Base-by-base conservation (phyloP, 176 grass and related monocot genomes). In the Juncus inflexus region DNA sequence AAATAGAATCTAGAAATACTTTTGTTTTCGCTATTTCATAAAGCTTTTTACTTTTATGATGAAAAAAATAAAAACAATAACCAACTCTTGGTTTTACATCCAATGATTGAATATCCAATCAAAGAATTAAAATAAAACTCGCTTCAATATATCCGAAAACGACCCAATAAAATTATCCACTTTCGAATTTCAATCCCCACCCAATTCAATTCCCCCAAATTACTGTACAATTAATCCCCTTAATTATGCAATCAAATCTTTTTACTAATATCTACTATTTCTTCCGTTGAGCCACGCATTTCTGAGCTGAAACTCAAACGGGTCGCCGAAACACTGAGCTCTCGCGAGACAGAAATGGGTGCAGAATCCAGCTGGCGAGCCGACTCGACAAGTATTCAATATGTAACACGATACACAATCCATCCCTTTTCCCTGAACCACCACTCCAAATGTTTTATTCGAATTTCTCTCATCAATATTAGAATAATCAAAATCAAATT, bases 261-360 rank as follows among this genome's bases (percentile, higher is more conserved):
- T 10, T 54, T 40, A 41, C 15, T 67, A 58, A 36, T 58, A 58
- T 2, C 42, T 16, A 14, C 3, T 55, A 28, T 39, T 71, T 52
- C 52, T 11, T 41, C n/a, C 4, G n/a, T 59, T 7, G 37, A 96
- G 66, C 92, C 92, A 96, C 2, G 77, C 82, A 55, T 83, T 89
- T 63, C 73, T 77, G 58, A 96, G 69, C 72, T 96, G 92, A 55
- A 83, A 55, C 62, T 89, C 87, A 15, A 80, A 37, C 5, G 87
- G 52, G 51, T 96, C 87, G 19, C 84, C 87, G 77, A 89, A 96
- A 77, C 92, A 91, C 77, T 89, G 75, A 15, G 74, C 92, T 13
- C 87, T 62, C 9, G 79, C 82, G 61, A 96, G 79, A 80, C 79
- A 83, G 87, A 96, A 96, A 80, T 96, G 87, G 41, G 92, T 96